Conservation (phyloP, 257 asterid species). For the Schizonepeta tenuifolia region DNA sequence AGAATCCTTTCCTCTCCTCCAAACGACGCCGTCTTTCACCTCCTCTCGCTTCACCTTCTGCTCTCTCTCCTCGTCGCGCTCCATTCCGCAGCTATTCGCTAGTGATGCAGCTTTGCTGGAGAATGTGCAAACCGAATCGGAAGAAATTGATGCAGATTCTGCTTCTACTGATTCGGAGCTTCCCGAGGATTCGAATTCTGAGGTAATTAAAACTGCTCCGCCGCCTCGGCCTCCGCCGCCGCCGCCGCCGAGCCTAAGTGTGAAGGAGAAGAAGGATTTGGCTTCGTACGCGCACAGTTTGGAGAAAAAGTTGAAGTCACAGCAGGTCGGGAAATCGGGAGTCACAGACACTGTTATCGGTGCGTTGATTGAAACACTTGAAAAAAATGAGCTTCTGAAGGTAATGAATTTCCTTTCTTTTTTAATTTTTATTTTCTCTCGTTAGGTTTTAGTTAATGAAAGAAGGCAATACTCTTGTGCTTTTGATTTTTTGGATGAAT, state of each 20-base stretch:
- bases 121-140: constrained; percentile 28
- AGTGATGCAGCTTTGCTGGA: constrained; percentile 37
- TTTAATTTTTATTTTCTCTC: background rate
- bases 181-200: constrained; percentile 27
- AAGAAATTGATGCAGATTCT: constrained; percentile 15
- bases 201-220: constrained; percentile 29
- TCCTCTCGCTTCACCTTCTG: constrained; percentile 29
- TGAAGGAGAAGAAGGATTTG: constrained; percentile 85
- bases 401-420: constrained; percentile 37
- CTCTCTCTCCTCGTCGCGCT: constrained; percentile 33
- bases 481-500: background rate
- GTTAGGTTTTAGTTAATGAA: background rate
- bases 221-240: constrained; percentile 31
- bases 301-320: constrained; percentile 85
- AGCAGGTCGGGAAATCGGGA: constrained; percentile 92
- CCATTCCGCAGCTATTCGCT: constrained; percentile 38
- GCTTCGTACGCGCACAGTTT: constrained; percentile 86
- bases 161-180: constrained; percentile 31
- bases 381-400: constrained; percentile 91
- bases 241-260: constrained; percentile 56
- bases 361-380: constrained; percentile 89
- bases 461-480: background rate
- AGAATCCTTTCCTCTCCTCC: constrained; percentile 28
- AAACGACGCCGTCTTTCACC: constrained; percentile 32
- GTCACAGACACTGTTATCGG: constrained; percentile 71